Conservation (phyloP, 331 rosid species). For the Cydonia oblonga region DNA sequence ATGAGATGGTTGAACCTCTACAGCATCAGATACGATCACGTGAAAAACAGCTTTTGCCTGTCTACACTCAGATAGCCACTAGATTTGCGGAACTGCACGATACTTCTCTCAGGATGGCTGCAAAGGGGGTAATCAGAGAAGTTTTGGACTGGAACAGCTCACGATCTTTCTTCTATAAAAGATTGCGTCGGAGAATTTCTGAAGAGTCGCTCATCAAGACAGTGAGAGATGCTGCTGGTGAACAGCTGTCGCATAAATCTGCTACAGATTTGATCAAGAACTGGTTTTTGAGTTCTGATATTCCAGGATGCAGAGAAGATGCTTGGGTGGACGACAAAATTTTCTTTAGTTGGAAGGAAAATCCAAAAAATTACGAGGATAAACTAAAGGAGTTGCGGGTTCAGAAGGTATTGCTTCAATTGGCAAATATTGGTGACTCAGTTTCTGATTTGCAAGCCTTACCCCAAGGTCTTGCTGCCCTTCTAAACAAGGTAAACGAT, state of each 20-base stretch:
- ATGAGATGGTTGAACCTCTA: constrained; percentile 41
- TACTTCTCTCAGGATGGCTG: constrained; percentile 94
- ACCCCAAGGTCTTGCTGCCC: constrained; percentile 90
- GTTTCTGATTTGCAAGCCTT: constrained; percentile 74
- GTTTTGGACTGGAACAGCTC: constrained; percentile 78
- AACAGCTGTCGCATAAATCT: constrained; percentile 50
- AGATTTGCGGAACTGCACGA: constrained; percentile 86
- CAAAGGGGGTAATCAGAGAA: constrained; percentile 80
- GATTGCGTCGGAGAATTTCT: constrained; percentile 71
- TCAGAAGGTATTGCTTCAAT: constrained; percentile 72
- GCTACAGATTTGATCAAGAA: constrained; percentile 51
- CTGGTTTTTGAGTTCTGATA: constrained; percentile 65
- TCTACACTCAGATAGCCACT: constrained; percentile 92
- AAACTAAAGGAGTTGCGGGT: constrained; percentile 79
- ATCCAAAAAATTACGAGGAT: constrained; percentile 46
- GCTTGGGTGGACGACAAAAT: constrained; percentile 73
- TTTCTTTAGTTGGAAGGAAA: constrained; percentile 81
- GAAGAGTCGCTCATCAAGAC: constrained; percentile 67
- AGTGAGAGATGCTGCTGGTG: constrained; percentile 79
- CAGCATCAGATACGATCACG: constrained; percentile 82
- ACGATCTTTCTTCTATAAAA: constrained; percentile 69
- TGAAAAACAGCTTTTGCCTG: constrained; percentile 80
- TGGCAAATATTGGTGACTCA: constrained; percentile 67
- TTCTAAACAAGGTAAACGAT: constrained; percentile 76
- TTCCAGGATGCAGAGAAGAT: constrained; percentile 35